Evolutionary conservation across 2,329 filamentous ascomycete genomes (phyloP).

Genomic region (Sporothrix mexicana): DNA sequence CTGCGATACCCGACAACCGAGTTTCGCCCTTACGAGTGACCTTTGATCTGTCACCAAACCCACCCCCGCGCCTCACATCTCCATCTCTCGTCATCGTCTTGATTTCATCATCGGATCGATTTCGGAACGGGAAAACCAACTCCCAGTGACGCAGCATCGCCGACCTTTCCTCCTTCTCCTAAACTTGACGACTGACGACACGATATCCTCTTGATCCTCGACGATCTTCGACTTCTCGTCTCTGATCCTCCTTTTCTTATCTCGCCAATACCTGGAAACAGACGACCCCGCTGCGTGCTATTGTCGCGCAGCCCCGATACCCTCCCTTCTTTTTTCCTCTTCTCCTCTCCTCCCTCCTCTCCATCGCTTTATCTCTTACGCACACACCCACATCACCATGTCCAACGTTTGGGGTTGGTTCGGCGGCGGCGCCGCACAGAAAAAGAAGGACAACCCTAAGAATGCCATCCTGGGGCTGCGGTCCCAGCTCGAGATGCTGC

Average conservation of each 20-base stretch:
- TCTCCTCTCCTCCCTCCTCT: neutral
- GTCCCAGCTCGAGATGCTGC: slow-evolving; percentile 93
- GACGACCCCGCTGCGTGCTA: slow-evolving; percentile 2
- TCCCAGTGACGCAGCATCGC: neutral
- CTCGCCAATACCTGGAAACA: neutral
- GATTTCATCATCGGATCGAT: neutral
- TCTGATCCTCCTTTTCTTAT: neutral
- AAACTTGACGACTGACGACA: neutral
- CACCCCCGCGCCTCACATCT: neutral
- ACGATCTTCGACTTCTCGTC: neutral
- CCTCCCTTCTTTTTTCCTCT: neutral
- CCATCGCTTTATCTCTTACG: no score
- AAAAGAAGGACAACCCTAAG: slow-evolving; percentile 93
- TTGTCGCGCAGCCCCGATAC: neutral
- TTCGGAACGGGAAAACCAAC: slow-evolving; percentile 4
- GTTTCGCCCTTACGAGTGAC: neutral
- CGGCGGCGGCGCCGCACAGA: slow-evolving; percentile 79
- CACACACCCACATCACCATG: slow-evolving; percentile 49
- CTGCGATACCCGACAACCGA: slow-evolving; percentile 10
- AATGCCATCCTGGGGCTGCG: slow-evolving; percentile 91
- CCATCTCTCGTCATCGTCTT: no score
- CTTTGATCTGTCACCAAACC: slow-evolving; percentile 17
- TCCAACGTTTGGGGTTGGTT: slow-evolving; percentile 87
- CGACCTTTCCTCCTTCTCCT: neutral
- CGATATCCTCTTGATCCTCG: neutral